phyloP scores from a whole-genome alignment of 306 rosid species.

The Astragalus membranaceus region DNA sequence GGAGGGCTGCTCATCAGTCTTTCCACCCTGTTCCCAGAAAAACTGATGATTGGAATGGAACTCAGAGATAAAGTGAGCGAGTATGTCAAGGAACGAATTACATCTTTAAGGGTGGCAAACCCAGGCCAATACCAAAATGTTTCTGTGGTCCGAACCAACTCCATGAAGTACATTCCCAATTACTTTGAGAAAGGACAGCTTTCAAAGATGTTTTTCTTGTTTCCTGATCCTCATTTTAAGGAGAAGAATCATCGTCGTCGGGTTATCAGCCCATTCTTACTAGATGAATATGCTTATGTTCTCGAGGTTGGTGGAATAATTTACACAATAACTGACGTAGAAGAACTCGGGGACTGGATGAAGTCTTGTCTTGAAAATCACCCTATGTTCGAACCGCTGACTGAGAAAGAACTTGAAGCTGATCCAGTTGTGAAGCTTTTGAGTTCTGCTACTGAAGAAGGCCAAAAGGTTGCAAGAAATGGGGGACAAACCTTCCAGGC shows the following conservation, averaged over 20 bases:
- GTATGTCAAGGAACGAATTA: slow-evolving; percentile 85
- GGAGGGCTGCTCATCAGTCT: slow-evolving; percentile 92
- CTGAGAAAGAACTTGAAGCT: slow-evolving; percentile 63
- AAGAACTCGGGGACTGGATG: slow-evolving; percentile 98
- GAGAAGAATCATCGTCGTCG: slow-evolving; percentile 96
- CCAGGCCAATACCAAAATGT: slow-evolving; percentile 81
- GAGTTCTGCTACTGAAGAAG: slow-evolving; percentile 84
- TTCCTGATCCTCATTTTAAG: slow-evolving; percentile 98
- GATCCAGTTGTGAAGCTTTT: slow-evolving; percentile 78
- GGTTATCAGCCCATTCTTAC: slow-evolving; percentile 78
- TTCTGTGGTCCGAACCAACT: slow-evolving; percentile 85
- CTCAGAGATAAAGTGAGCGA: slow-evolving; percentile 89
- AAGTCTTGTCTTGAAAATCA: slow-evolving; percentile 76
- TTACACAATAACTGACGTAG: slow-evolving; percentile 90
- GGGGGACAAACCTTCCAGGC: slow-evolving; percentile 86
- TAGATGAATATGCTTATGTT: slow-evolving; percentile 85
- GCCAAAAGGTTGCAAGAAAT: slow-evolving; percentile 95
- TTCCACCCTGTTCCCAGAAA: slow-evolving; percentile 74
- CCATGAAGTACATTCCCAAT: slow-evolving; percentile 95
- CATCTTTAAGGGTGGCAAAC: slow-evolving; percentile 61
- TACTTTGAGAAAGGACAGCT: slow-evolving; percentile 87
- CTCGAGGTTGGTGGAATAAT: slow-evolving; percentile 77
- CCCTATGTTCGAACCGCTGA: slow-evolving; percentile 77
- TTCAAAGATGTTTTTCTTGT: slow-evolving; percentile 85
- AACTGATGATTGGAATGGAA: slow-evolving; percentile 94